These are phyloP conservation scores for Lactarius indigo DNA, from an alignment of 768 basidiomycete species.

Conservation along the genomic window DNA sequence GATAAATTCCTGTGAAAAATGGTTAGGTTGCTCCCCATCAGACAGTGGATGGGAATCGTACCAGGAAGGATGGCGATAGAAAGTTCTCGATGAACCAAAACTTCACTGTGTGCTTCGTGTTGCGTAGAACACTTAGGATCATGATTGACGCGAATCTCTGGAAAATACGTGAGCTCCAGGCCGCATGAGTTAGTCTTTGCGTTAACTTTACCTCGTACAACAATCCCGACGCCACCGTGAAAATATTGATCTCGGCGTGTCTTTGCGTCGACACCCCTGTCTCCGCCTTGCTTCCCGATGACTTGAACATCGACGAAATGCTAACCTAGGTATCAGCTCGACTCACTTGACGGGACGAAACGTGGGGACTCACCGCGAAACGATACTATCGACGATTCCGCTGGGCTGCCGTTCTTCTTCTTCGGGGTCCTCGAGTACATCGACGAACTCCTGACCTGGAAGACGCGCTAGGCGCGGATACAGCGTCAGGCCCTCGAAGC, in stretches of 20 bases:
- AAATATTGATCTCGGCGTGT: constrained; percentile 96
- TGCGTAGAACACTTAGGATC: constrained; percentile 92
- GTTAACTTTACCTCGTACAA: constrained; percentile 75
- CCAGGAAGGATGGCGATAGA: constrained; percentile 94
- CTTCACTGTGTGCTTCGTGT: constrained; percentile 93
- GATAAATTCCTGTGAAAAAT: constrained; percentile 72
- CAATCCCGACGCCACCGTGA: constrained; percentile 95
- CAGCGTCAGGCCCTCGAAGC: constrained; percentile 86
- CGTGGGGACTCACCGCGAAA: constrained; percentile 45
- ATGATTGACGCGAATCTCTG: constrained; percentile 98
- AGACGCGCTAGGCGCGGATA: constrained; percentile 73
- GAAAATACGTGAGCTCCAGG: constrained; percentile 3
- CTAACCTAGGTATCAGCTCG: constrained; percentile 23
- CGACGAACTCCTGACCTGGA: constrained; percentile 74
- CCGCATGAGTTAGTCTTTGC: neutral
- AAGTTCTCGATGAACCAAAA: constrained; percentile 99
- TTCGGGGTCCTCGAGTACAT: constrained; percentile 60
- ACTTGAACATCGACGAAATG: constrained; percentile 30
- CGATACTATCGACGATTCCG: constrained; percentile 46
- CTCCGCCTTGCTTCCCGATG: constrained; percentile 11
- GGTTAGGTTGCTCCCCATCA: constrained; percentile 1
- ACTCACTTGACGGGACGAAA: neutral
- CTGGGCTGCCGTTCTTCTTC: constrained; percentile 32
- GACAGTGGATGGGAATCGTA: constrained; percentile 34
- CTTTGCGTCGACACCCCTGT: constrained; percentile 29